These are phyloP conservation scores for Pichia heedii DNA, from an alignment of 805 yeast genomes.

Conservation along the genomic window DNA sequence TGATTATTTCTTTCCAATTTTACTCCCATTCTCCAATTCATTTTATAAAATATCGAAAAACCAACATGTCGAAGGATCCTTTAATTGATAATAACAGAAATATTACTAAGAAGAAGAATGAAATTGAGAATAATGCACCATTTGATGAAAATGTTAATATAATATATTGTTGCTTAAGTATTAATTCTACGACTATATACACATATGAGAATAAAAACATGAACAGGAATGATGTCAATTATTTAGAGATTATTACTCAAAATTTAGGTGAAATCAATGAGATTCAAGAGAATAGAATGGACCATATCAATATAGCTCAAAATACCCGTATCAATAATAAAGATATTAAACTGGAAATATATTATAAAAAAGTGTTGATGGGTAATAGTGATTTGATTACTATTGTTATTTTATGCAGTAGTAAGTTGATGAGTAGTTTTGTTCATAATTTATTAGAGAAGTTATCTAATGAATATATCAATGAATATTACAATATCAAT, in stretches of 20 bases:
- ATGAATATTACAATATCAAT: slow-evolving; percentile 15
- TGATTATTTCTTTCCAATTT: no score
- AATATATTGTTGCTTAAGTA: slow-evolving; percentile 23
- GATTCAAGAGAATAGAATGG: slow-evolving; percentile 27
- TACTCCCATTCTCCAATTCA: no score
- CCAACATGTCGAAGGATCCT: background rate
- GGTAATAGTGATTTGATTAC: slow-evolving; percentile 42
- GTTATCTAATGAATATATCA: slow-evolving; percentile 37
- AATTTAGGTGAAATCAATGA: slow-evolving; percentile 48
- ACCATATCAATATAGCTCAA: slow-evolving; percentile 18
- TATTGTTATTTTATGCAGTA: slow-evolving; percentile 39
- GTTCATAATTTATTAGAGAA: slow-evolving; percentile 40
- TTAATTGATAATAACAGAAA: background rate
- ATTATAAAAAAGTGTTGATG: slow-evolving; percentile 40
- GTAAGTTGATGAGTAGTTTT: slow-evolving; percentile 35
- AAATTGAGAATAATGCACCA: background rate
- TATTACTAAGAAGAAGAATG: background rate
- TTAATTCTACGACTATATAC: slow-evolving; percentile 51
- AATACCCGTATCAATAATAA: slow-evolving; percentile 14
- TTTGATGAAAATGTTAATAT: slow-evolving; percentile 12
- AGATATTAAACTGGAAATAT: slow-evolving; percentile 27
- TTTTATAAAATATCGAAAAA: no score
- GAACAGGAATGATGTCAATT: slow-evolving; percentile 35
- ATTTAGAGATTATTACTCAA: slow-evolving; percentile 44
- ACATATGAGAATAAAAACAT: slow-evolving; percentile 44